Evolutionary conservation across 1,139 yeast species (phyloP), one percentile per base, ranked within the genome.

Genomic region (Yamadazyma diddensiae): DNA sequence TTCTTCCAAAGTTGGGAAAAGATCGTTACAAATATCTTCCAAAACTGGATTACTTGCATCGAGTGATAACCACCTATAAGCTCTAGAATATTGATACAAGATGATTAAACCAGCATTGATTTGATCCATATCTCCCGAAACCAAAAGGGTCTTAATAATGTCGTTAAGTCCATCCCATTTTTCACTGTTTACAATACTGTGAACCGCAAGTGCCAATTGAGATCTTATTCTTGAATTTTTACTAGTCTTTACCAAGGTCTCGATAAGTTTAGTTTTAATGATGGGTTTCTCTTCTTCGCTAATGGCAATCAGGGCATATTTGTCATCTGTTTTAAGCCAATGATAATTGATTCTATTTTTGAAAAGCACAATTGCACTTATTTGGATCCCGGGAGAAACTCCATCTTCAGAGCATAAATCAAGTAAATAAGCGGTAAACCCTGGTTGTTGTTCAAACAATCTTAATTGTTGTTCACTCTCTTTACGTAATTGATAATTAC

Each of bases 301-400:
- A 33, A 79, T 74, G 33, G 52, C 46, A 13, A 52, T 37, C 7
- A 55, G 38, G 4, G 53, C 46, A 14, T 53, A 38, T 42, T 53
- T 60, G 29, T 66, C 68, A 26, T 67, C 76, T 0, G 65, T 71
- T 9, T 53, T 52, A 20, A 62, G 55, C 90, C 90, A 82, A 42
- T 75, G 70, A 40, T 67, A 62, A 29, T 59, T 62, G 22, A 82
- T 65, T 47, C 83, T 69, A 51, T 81, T 82, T 52, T 82, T 82
- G 59, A 81, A 77, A 49, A 77, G 77, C 31, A 82, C 78, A 3
- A 84, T 79, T 3, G 85, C 78, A 11, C 84, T 72, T 30, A 77
- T 59, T 46, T 81, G 73, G 36, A 75, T 67, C 10, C 77, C 73
- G 12, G 59, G 47, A 26, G 73, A 65, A 12, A 74, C 60, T 3